phyloP scores from a whole-genome alignment of 1,139 yeast genomes.

The Lizanozyma gosingica region DNA sequence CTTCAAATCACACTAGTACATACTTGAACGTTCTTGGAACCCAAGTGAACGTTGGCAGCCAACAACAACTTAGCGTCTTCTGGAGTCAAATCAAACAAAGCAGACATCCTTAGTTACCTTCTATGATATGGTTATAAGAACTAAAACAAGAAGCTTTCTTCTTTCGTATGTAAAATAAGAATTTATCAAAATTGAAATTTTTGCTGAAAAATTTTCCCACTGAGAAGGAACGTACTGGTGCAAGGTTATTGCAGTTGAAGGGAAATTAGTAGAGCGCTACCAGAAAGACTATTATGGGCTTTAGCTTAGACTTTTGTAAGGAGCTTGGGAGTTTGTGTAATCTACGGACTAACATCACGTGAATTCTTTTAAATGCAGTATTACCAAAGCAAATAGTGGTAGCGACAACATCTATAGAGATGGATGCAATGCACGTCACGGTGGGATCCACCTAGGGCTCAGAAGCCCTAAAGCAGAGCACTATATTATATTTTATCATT shows the following conservation, averaged over 20 bases:
- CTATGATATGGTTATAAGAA: not conserved
- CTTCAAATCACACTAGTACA: slow-evolving; percentile 36
- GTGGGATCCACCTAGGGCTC: too few relatives aligned
- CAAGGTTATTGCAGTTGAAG: not conserved
- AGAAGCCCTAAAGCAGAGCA: too few relatives aligned
- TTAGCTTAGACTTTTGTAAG: too few relatives aligned
- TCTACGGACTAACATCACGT: too few relatives aligned
- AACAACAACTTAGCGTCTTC: slow-evolving; percentile 99
- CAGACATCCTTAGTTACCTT: slow-evolving; percentile 12
- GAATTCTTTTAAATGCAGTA: too few relatives aligned
- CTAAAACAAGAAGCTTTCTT: not conserved
- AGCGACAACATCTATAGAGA: too few relatives aligned
- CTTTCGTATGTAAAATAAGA: not conserved
- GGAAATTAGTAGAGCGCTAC: too few relatives aligned
- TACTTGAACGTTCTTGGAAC: slow-evolving; percentile 99
- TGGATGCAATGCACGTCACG: too few relatives aligned
- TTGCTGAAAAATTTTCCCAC: slow-evolving; percentile 1
- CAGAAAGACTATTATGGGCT: too few relatives aligned
- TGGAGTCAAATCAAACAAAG: slow-evolving; percentile 88
- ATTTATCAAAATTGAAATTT: not conserved
- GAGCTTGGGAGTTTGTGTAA: too few relatives aligned
- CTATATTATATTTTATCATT: too few relatives aligned
- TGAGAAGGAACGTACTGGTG: not conserved
- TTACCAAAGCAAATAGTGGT: too few relatives aligned
- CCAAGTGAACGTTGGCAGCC: slow-evolving; percentile 99